Base-by-base conservation (phyloP, 2,329 filamentous ascomycete genomes). In the Phoma sp. region DNA sequence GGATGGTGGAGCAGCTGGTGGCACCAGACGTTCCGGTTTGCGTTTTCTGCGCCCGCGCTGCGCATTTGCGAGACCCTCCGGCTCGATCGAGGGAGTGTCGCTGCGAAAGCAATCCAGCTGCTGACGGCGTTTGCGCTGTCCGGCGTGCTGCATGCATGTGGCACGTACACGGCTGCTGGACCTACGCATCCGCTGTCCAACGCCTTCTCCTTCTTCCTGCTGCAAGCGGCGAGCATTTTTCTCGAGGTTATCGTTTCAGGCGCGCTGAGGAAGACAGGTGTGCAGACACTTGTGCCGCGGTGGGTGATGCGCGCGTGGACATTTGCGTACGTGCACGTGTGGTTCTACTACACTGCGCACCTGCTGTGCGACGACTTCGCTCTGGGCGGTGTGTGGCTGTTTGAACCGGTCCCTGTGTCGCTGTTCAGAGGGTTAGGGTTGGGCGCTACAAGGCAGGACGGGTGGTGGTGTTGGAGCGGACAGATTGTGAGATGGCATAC, bases 1-100 rank as follows among this genome's bases (percentile, higher is more conserved):
- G 93, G 92, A 0, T 89, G 88, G 76, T 98, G 94, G 94, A 88
- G 90, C 39, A 81, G 80, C 21, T 94, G 87, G 82, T 97, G 94
- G 94, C 94, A 98, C 74, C 93, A 97, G 75, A 88, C 88, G 2
- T 96, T 96, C 77, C 88, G 92, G 0, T 83, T 86, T 51, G 86
- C 85, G 2, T 92, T 94, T 68, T 76, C 84, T 35, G 82, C 86
- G 4, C 88, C 88, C 0, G 77, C 82, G 0, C 74, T 73, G 2
- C 84, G 78, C 65, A 64, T 88, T 0, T 62, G 77, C 22, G 57
- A 67, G 13, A 4, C 49, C 0, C 24, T 75, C 2, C 58, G 67
- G 0, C 56, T 77, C 52, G 58, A 77, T 4, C 65, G 61, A 25
- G 71, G 63, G 9, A 51, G 71, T 74, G 8, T 62, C 72, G 57